phyloP scores from a whole-genome alignment of 768 basidiomycete species.

The Serendipita sp. region DNA sequence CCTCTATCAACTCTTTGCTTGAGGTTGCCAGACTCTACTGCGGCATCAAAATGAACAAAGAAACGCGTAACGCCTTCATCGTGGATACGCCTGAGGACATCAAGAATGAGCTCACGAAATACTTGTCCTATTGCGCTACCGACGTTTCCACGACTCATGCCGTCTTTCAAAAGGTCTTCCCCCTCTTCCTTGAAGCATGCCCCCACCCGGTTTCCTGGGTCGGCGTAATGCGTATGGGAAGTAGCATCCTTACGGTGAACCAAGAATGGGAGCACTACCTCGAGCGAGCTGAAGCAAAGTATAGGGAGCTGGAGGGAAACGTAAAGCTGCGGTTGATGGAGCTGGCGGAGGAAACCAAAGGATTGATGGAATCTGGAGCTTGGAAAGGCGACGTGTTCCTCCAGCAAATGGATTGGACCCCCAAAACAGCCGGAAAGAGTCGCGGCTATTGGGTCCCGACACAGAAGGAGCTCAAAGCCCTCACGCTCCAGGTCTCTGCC shows the following conservation, averaged over 20 bases:
- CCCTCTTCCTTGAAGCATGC: conserved; percentile 66
- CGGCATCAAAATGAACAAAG: conserved; percentile 63
- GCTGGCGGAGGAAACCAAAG: conserved; percentile 44
- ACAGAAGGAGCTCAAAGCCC: conserved; percentile 9
- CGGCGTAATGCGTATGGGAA: conserved; percentile 82
- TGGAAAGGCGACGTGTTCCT: conserved; percentile 75
- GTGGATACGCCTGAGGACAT: conserved; percentile 49
- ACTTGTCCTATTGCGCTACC: conserved; percentile 68
- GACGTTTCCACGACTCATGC: conserved; percentile 78
- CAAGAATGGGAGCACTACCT: conserved; percentile 79
- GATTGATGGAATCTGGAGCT: conserved; percentile 30
- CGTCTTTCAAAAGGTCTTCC: conserved; percentile 63
- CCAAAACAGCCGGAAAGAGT: conserved; percentile 59
- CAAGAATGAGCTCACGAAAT: conserved; percentile 46
- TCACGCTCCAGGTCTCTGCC: not conserved
- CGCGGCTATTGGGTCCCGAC: conserved; percentile 34
- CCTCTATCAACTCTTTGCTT: conserved; percentile 78
- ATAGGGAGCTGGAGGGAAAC: conserved; percentile 49
- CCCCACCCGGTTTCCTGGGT: conserved; percentile 89
- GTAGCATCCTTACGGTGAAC: conserved; percentile 81
- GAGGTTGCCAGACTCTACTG: conserved; percentile 90
- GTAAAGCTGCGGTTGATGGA: conserved; percentile 47
- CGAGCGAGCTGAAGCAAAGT: conserved; percentile 58
- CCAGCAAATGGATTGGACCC: conserved; percentile 87
- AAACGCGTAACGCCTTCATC: conserved; percentile 63